phyloP scores from a whole-genome alignment of 805 yeast species.

The Sungouiella blattae region DNA sequence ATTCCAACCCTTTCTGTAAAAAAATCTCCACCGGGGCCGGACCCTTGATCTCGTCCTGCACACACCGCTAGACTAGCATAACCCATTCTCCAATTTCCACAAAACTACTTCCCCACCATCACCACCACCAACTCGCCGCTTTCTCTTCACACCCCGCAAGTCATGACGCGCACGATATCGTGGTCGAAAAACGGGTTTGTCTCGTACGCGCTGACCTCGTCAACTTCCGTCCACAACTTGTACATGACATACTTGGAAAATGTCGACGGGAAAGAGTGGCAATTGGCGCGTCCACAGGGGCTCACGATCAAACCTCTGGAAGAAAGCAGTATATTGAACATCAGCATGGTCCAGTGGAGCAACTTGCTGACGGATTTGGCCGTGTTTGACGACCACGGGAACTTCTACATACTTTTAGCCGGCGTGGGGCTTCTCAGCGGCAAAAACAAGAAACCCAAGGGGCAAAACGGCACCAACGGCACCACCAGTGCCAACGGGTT shows the following conservation, averaged over 20 bases:
- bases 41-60: no score
- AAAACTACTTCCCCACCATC: not conserved
- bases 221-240: slow-evolving; percentile 36
- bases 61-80: no score
- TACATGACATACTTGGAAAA: slow-evolving; percentile 68
- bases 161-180: slow-evolving; percentile 33
- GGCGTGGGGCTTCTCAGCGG: slow-evolving; percentile 35
- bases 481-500: not conserved
- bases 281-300: slow-evolving; percentile 56
- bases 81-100: not conserved
- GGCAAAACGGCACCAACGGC: not conserved
- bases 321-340: slow-evolving; percentile 24
- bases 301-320: slow-evolving; percentile 27
- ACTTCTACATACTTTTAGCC: slow-evolving; percentile 41
- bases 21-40: no score
- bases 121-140: slow-evolving; percentile 1
- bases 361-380: slow-evolving; percentile 79
- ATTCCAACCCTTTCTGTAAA: no score
- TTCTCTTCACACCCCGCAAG: no score
- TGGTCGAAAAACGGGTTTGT: slow-evolving; percentile 88
- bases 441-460: slow-evolving; percentile 1
- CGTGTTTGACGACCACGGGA: slow-evolving; percentile 69
- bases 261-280: slow-evolving; percentile 75
- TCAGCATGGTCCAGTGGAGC: slow-evolving; percentile 65
- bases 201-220: slow-evolving; percentile 55